Base-by-base conservation (phyloP, 2,329 filamentous ascomycete genomes). In the Trichoderma atroviride region DNA sequence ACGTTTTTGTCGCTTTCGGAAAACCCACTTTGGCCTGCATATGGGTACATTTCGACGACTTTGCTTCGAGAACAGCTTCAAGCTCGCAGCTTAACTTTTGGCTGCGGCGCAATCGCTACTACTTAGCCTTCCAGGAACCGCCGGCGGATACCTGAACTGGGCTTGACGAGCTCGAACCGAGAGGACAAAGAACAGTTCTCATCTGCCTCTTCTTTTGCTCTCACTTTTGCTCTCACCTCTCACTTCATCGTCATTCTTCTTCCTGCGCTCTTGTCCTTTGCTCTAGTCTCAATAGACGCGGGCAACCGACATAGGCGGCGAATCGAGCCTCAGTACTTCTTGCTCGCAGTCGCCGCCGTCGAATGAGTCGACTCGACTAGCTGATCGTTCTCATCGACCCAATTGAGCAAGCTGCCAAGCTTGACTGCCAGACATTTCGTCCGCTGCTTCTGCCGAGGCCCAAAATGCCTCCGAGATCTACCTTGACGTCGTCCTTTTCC, bases 401-500 rank as follows among this genome's bases (percentile, higher is more conserved):
- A 79, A 81, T 80, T 80, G 78, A 77, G 70, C 64, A 43, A 63
- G 65, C 61, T 37, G 22, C 55, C 33, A 53, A 66, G 60, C 53
- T 68, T 61, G 14, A 60, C 31, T 19, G 47, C 53, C 22, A 74
- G 73, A 74, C 73, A 73, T 6, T 29, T 22, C 73, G 68, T 72
- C 71, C 69, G 72, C 73, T 73, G 76, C 80, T 81, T 80, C 86
- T 88, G 87, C 86, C 7, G 86, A 83, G 85, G 84, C 82, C 85
- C 85, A 86, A 86, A 83, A 97, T 97, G 94, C 94, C 94, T 83
- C 93, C 93, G 78, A 90, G 93, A 87, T 89, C 92, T 76, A 91
- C 92, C 74, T 86, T 97, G 78, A 96, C 92, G 72, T 93, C 92
- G 78, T 96, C 93, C 74, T 97, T 97, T 81, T 94, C 93, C 74